Evolutionary conservation across 2,329 filamentous ascomycete genomes (phyloP).

Genomic region (Penicillium crustosum): DNA sequence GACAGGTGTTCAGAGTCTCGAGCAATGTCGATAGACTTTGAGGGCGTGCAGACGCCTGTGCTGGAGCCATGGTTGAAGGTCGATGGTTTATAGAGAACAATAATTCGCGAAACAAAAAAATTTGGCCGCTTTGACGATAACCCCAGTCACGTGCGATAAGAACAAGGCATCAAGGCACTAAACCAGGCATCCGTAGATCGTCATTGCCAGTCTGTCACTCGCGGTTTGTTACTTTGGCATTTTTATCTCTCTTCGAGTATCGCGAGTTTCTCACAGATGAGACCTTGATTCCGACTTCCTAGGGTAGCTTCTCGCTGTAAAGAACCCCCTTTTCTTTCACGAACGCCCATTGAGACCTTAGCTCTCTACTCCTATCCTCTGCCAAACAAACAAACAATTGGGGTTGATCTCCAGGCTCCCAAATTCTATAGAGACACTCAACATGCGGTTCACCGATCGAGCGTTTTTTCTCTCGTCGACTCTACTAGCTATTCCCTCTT

Average conservation of each 20-base stretch:
- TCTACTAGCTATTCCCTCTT: slow-evolving; percentile 33
- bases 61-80: slow-evolving; percentile 26
- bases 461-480: slow-evolving; percentile 31
- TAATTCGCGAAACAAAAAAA: slow-evolving; percentile 7
- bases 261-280: slow-evolving; percentile 1
- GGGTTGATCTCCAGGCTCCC: slow-evolving; percentile 15
- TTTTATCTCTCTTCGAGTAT: slow-evolving; percentile 8
- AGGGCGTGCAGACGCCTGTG: slow-evolving; percentile 23
- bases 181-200: slow-evolving; percentile 2
- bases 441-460: slow-evolving; percentile 39
- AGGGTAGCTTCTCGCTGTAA: slow-evolving; percentile 3
- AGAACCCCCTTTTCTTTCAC: not conserved
- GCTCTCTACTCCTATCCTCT: not conserved
- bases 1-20: slow-evolving; percentile 36
- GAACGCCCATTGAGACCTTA: not conserved
- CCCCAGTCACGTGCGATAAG: slow-evolving; percentile 5
- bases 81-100: not conserved
- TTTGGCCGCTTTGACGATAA: slow-evolving; percentile 16
- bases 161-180: slow-evolving; percentile 1
- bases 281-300: slow-evolving; percentile 1
- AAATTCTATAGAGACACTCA: slow-evolving; percentile 21
- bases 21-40: slow-evolving; percentile 34
- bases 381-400: slow-evolving; percentile 15
- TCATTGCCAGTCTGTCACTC: slow-evolving; percentile 12
- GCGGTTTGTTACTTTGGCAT: not conserved